Evolutionary conservation across 2,329 filamentous ascomycete genomes (phyloP).

Genomic region (Pseudomassariella vexata): DNA sequence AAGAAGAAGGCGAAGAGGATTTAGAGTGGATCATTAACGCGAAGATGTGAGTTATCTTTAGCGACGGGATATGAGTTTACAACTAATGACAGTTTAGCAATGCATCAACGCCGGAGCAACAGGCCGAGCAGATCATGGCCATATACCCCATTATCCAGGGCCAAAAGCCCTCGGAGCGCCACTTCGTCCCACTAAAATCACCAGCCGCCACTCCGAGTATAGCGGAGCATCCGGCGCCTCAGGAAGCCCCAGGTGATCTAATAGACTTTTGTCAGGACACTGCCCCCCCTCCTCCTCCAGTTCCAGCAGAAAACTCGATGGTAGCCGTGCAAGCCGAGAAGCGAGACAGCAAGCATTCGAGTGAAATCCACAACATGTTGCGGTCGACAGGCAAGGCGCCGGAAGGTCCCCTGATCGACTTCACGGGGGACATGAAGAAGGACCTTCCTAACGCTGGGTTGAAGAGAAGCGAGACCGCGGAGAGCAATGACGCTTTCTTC

Average conservation of each 20-base stretch:
- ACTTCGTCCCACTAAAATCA: constrained; percentile 48
- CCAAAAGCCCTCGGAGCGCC: constrained; percentile 53
- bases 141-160: constrained; percentile 82
- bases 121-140: constrained; percentile 75
- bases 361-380: constrained; percentile 38
- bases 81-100: constrained; percentile 43
- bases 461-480: constrained; percentile 27
- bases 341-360: constrained; percentile 15
- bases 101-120: constrained; percentile 58
- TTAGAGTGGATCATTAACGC: constrained; percentile 94
- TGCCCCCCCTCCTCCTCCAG: constrained; percentile 16
- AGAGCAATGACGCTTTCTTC: constrained; percentile 33
- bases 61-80: too few species aligned
- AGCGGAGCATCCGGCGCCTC: constrained; percentile 9
- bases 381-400: constrained; percentile 37
- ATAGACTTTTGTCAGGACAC: constrained; percentile 55
- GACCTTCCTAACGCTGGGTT: constrained; percentile 31
- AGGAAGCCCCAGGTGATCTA: constrained; percentile 33
- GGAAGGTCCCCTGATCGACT: constrained; percentile 49
- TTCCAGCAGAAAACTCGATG: constrained; percentile 7
- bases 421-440: constrained; percentile 48
- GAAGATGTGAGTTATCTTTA: constrained; percentile 66
- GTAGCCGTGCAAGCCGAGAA: constrained; percentile 6
- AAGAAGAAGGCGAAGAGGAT: constrained; percentile 78
- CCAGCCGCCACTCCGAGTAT: constrained; percentile 14